Percentiles rank a stretch among this genome's conserved stretches.
Conservation (phyloP, 164 flowering plant species). For the Nelumbo lutea region DNA sequence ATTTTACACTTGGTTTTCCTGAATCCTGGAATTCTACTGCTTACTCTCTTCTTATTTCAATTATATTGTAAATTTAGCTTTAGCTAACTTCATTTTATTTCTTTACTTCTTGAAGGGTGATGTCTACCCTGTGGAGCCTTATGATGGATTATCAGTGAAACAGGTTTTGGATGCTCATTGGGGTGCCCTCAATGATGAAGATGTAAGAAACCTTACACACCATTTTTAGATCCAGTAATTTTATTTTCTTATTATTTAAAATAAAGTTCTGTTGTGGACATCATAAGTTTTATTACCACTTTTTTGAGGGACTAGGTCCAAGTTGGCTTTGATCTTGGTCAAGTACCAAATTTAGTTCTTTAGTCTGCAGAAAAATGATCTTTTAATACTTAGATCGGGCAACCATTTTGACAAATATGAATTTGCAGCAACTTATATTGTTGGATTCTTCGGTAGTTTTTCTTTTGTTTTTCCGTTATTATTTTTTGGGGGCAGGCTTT, state of each 20-base stretch:
- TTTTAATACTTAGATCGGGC: no score
- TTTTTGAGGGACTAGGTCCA: background rate
- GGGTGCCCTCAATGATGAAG: conserved; percentile 84
- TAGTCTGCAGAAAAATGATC: no score
- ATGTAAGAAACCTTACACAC: conserved; percentile 51
- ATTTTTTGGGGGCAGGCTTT: no score
- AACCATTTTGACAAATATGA: no score
- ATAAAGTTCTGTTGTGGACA: background rate
- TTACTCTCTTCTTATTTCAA: background rate
- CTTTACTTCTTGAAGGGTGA: conserved; percentile 62
- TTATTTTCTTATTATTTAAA: background rate
- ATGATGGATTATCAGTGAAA: conserved; percentile 37
- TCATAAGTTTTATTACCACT: background rate
- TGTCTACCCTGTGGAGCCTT: conserved; percentile 92
- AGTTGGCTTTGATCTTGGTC: background rate
- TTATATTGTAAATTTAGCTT: background rate
- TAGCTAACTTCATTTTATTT: conserved; percentile 1
- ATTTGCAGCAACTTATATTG: no score
- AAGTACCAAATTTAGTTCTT: background rate
- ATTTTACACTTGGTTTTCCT: background rate
- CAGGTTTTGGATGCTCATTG: conserved; percentile 98
- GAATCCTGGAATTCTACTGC: no score
- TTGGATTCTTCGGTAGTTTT: no score
- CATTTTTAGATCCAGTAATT: background rate
- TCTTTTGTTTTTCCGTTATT: no score